These are phyloP conservation scores for Crucibulum laeve DNA, from an alignment of 768 basidiomycete species.

Conservation along the genomic window DNA sequence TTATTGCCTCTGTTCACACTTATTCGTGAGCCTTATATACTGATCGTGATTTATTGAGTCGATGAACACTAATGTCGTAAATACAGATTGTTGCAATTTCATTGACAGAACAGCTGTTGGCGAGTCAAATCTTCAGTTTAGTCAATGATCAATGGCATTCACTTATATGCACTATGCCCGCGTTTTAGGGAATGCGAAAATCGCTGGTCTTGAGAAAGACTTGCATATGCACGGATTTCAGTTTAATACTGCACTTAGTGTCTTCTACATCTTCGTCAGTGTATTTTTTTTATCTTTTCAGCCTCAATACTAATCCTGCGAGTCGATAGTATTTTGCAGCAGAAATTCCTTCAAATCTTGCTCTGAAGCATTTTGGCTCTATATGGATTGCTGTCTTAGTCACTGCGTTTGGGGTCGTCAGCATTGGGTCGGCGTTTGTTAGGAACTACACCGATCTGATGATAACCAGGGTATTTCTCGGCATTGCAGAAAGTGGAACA, in stretches of 20 bases:
- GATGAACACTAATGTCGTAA: not conserved
- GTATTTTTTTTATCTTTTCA: not conserved
- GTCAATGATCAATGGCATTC: not conserved
- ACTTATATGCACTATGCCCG: not conserved
- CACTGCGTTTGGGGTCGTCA: slow-evolving; percentile 29
- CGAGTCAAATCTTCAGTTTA: not conserved
- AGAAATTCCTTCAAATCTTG: slow-evolving; percentile 38
- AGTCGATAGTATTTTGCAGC: slow-evolving; percentile 26
- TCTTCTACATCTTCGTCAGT: slow-evolving; percentile 35
- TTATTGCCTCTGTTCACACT: slow-evolving; percentile 34
- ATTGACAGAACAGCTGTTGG: slow-evolving; percentile 19
- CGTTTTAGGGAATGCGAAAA: slow-evolving; percentile 22
- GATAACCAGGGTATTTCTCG: slow-evolving; percentile 33
- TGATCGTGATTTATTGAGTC: not conserved
- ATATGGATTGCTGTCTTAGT: slow-evolving; percentile 33
- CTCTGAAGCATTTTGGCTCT: slow-evolving; percentile 35
- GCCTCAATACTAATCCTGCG: not conserved
- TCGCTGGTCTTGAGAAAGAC: slow-evolving; percentile 35
- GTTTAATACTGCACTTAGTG: slow-evolving; percentile 35
- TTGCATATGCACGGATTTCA: slow-evolving; percentile 35
- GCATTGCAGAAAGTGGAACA: slow-evolving; percentile 37
- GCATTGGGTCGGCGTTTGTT: slow-evolving; percentile 36
- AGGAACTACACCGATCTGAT: slow-evolving; percentile 27
- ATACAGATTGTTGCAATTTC: slow-evolving; percentile 33
- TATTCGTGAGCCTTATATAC: slow-evolving; percentile 26